Conservation (phyloP, 2,329 filamentous ascomycete genomes). For the Curvularia sp. region DNA sequence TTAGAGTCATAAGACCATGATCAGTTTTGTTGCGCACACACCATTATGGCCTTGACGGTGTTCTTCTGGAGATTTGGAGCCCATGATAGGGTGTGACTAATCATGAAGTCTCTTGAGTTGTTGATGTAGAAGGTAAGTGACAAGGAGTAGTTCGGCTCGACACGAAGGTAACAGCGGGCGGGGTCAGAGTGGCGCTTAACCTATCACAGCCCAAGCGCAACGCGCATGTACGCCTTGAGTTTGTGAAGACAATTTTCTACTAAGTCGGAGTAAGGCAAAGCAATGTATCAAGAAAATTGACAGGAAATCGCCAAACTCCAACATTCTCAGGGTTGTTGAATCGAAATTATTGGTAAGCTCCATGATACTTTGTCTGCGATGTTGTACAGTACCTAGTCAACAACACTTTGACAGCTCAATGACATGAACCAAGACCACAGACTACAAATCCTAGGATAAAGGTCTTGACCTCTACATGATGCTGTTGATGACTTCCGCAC, state of each 20-base stretch:
- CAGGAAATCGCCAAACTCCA: neutral
- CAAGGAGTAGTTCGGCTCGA: neutral
- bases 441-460: neutral
- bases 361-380: neutral
- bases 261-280: neutral
- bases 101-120: conserved; percentile 10
- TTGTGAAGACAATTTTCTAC: neutral
- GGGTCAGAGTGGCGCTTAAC: conserved; percentile 1
- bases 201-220: neutral
- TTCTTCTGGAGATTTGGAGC: conserved; percentile 49
- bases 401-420: neutral
- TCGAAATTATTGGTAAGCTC: neutral
- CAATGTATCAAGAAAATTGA: neutral
- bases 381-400: neutral
- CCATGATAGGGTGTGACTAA: conserved; percentile 35
- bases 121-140: neutral
- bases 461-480: neutral
- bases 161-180: neutral
- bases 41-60: conserved; percentile 45
- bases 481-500: neutral
- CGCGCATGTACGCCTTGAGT: neutral
- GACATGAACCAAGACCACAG: neutral
- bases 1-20: conserved; percentile 24
- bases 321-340: neutral
- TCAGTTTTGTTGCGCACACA: conserved; percentile 17